A percentile compares a stretch with the other conserved stretches of the same genome.
Conservation (phyloP, 2,329 filamentous ascomycete species). For the Plectosphaerella cucumerina region DNA sequence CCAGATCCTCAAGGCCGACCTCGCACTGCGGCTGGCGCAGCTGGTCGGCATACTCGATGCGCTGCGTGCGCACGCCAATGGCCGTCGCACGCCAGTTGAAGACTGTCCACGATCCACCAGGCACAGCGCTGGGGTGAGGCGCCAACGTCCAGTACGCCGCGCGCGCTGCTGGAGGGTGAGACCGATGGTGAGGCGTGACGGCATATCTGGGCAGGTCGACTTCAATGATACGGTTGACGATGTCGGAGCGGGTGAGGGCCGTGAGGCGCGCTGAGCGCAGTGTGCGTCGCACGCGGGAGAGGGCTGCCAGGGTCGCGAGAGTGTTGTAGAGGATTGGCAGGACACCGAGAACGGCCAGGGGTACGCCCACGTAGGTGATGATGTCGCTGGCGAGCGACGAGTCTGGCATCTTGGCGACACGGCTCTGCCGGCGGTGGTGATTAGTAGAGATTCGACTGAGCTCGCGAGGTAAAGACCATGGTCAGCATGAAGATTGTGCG, state of each 20-base stretch:
- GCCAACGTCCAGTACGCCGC: constrained; percentile 56
- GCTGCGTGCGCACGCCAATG: constrained; percentile 58
- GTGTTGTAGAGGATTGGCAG: constrained; percentile 65
- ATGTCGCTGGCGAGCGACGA: constrained; percentile 1
- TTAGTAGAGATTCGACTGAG: no score
- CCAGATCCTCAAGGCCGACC: constrained; percentile 52
- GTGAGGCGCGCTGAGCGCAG: constrained; percentile 52
- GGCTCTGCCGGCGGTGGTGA: neutral
- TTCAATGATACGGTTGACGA: constrained; percentile 63
- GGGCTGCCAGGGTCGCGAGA: constrained; percentile 52
- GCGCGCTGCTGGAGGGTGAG: constrained; percentile 28
- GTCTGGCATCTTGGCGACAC: constrained; percentile 19
- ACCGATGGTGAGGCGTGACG: constrained; percentile 56
- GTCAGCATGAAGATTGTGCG: no score
- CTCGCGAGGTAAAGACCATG: no score
- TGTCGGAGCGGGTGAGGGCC: constrained; percentile 57
- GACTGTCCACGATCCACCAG: constrained; percentile 60
- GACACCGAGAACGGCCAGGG: constrained; percentile 54
- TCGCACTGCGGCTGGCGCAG: constrained; percentile 50
- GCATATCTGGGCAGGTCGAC: constrained; percentile 62
- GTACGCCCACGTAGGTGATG: constrained; percentile 22
- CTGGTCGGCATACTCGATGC: constrained; percentile 58
- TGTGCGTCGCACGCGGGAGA: constrained; percentile 56
- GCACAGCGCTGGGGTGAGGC: constrained; percentile 45
- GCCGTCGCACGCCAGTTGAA: constrained; percentile 63